Base-by-base conservation (phyloP, 768 basidiomycete species). In the Termitomyces sp. region DNA sequence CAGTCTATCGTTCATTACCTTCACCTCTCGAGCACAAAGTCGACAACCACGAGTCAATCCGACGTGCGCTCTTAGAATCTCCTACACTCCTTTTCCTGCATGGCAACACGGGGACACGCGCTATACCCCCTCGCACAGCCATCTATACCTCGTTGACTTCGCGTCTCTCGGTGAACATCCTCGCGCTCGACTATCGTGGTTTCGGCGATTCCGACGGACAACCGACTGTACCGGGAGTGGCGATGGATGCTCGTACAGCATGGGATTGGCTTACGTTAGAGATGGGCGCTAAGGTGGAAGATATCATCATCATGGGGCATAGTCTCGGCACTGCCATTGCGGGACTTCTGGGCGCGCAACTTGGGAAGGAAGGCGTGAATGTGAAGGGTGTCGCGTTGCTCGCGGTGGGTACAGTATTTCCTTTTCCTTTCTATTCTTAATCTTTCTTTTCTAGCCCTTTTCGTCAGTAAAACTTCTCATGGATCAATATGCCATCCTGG, bases 311-410 rank as follows among this genome's bases (percentile, higher is more conserved):
- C 32, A 69, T 87, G 7, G 91, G 90, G 0, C 88, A 89, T 60
- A 89, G 87, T 62, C 72, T 93, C 2, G 91, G 91, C 0, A 91
- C 90, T 0, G 89, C 82, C 5, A 83, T 94, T 1, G 79, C 72
- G 29, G 70, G 73, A 7, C 55, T 77, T 39, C 69, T 83, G 23
- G 69, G 75, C 15, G 74, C 76, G 9, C 66, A 77, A 31, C 75
- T 83, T n/a, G 75, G 78, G 5, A 69, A 70, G 29, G 78, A 79
- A 50, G 68, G 65, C 1, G 63, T 75, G 39, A 61, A 68, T 22
- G 75, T 76, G 27, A 70, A 67, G 50, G 84, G 82, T 3, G 63
- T 80, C 3, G 81, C 78, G 23, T 60, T 84, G n/a, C 73, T 82
- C 68, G 67, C 73, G 59, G 73, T 72, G 48, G 36, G 71, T 63